phyloP scores from a whole-genome alignment of 257 asterid species.

The Penstemon davidsonii region DNA sequence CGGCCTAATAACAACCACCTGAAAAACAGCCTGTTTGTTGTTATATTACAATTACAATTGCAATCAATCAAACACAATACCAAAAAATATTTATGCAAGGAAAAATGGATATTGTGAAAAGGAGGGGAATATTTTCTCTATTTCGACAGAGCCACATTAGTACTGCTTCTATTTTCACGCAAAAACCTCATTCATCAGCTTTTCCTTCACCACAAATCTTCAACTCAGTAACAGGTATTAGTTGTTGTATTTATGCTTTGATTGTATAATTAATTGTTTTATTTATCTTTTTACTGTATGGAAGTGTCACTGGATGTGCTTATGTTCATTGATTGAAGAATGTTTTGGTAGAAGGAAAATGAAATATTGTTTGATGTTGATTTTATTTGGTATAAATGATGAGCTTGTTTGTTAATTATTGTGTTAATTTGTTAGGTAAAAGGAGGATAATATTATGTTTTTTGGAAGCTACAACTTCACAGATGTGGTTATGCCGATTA shows the following conservation, averaged over 20 bases:
- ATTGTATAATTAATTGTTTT: background rate
- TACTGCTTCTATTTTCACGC: slow-evolving; percentile 23
- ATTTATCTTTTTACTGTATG: background rate
- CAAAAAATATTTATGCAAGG: background rate
- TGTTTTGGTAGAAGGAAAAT: background rate
- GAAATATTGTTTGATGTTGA: no score
- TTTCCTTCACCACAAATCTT: slow-evolving; percentile 28
- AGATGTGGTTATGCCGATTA: background rate
- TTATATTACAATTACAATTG: no score
- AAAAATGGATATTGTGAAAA: slow-evolving; percentile 27
- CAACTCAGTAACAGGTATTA: slow-evolving; percentile 31
- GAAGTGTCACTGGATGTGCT: background rate
- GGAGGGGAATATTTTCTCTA: slow-evolving; percentile 25
- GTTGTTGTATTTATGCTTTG: background rate
- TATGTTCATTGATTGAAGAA: background rate
- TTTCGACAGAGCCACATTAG: background rate
- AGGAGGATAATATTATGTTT: background rate
- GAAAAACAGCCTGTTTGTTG: no score
- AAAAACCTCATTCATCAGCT: slow-evolving; percentile 5
- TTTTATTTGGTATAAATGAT: background rate
- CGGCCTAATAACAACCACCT: no score
- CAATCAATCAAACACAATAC: background rate
- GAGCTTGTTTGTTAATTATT: background rate
- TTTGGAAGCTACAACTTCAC: background rate
- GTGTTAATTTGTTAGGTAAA: background rate